Evolutionary conservation across 306 rosid genomes (phyloP), one percentile per base, ranked within the genome.

Genomic region (Calophaca sinica): DNA sequence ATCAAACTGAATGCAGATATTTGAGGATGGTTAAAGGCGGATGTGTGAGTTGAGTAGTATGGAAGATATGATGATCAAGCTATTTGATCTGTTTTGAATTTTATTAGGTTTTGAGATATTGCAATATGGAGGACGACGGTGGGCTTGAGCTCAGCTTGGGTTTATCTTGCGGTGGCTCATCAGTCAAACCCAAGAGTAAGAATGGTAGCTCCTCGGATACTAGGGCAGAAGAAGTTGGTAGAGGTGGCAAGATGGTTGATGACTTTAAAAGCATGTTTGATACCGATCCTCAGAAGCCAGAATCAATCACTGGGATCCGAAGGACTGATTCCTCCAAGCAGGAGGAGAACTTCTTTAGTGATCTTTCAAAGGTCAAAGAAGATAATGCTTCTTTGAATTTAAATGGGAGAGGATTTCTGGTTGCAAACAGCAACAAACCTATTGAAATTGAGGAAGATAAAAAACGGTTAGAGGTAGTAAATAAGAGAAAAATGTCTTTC

Each of bases 61-160:
- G 61, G 60, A 66, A 60, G 75, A 52, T 50, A 53, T 39, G 68
- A 13, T 39, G 31, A 68, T 67, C 57, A 68, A 70, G 74, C 33
- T 28, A 61, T 66, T 78, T 53, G 42, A 69, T 79, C 46, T 66
- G 76, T 64, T 33, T 55, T 73, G 72, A 72, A 28, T 74, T 67
- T 70, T 42, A 60, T 63, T 69, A 75, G 72, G 44, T 58, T 63
- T 75, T 26, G 51, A 68, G 38, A 69, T 59, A 39, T 61, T 76
- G 63, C 59, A 79, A 80, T 31, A 96, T 96, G 99, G 99, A 92
- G 70, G 96, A 92, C 81, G 98, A 96, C 10, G 87, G 80, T 29
- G 99, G 92, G 74, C 96, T 96, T 79, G 99, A 96, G 86, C 97
- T 96, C 75, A 90, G 99, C 80, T 85, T 96, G 88, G 97, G 98